Evolutionary conservation across 2,329 filamentous ascomycete species (phyloP).

Genomic region (Podosphaera aphanis): DNA sequence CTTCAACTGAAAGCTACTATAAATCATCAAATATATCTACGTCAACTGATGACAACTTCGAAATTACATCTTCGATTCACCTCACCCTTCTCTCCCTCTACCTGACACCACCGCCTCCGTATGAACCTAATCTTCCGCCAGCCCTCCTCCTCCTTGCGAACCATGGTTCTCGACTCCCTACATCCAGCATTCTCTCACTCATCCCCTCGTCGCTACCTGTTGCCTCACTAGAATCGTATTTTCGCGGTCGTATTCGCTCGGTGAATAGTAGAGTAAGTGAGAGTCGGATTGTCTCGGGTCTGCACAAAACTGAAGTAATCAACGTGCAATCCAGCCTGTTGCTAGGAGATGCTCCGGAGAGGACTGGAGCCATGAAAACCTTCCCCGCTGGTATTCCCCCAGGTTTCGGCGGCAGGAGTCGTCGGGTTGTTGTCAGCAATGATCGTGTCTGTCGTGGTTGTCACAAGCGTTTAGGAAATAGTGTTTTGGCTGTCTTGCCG

Average conservation of each 20-base stretch:
- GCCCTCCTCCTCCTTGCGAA: conserved; percentile 74
- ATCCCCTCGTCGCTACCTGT: conserved; percentile 66
- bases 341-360: conserved; percentile 34
- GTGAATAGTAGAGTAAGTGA: conserved; percentile 67
- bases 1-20: conserved; percentile 1
- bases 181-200: conserved; percentile 61
- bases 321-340: conserved; percentile 49
- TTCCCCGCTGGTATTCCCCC: conserved; percentile 17
- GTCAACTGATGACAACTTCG: conserved; percentile 18
- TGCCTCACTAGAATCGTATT: conserved; percentile 65
- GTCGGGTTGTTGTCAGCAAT: conserved; percentile 61
- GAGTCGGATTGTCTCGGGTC: conserved; percentile 48
- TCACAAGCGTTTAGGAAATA: conserved; percentile 76
- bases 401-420: conserved; percentile 26
- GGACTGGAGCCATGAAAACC: conserved; percentile 18
- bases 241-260: conserved; percentile 68
- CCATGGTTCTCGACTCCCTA: conserved; percentile 77
- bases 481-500: conserved; percentile 72
- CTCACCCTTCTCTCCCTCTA: conserved; percentile 79
- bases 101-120: conserved; percentile 51
- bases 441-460: conserved; percentile 81
- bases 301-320: conserved; percentile 62
- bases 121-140: conserved; percentile 49
- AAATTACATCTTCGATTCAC: conserved; percentile 57
- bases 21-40: conserved; percentile 11